Evolutionary conservation across 495 filamentous ascomycete genomes (phyloP).

Genomic region (Letharia lupina): DNA sequence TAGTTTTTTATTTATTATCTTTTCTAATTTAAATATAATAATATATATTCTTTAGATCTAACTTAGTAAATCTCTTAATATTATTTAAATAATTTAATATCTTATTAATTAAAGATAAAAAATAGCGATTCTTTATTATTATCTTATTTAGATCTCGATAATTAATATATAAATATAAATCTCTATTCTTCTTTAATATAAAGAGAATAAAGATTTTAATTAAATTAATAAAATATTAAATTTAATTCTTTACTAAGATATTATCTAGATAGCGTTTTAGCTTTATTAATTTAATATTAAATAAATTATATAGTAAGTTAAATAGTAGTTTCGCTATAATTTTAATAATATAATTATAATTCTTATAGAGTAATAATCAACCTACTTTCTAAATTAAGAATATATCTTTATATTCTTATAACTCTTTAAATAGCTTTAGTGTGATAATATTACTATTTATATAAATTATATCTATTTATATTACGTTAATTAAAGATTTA

Average conservation of each 20-base stretch:
- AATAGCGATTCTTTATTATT: conserved; percentile 21
- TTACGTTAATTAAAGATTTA: no score
- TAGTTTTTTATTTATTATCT: conserved; percentile 23
- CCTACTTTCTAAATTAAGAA: conserved; percentile 4
- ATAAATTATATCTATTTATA: no score
- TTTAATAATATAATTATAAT: conserved; percentile 9
- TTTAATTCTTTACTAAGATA: conserved; percentile 6
- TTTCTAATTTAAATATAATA: conserved; percentile 20
- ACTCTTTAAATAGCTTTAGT: not conserved
- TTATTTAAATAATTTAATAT: conserved; percentile 9
- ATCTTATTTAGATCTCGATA: conserved; percentile 22
- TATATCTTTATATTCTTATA: conserved; percentile 1
- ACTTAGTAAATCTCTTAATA: conserved; percentile 20
- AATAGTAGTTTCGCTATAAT: not conserved
- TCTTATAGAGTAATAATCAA: not conserved
- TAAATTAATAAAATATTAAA: conserved; percentile 4
- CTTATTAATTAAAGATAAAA: conserved; percentile 19
- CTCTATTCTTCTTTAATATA: conserved; percentile 14
- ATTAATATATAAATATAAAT: conserved; percentile 19
- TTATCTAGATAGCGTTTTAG: conserved; percentile 5
- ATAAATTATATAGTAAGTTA: not conserved
- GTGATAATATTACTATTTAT: no score
- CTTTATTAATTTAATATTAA: not conserved
- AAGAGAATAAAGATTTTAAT: conserved; percentile 2
- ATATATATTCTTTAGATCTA: conserved; percentile 24